Evolutionary conservation across 495 filamentous ascomycete species (phyloP).

Genomic region (Hypomontagnella monticulosa): DNA sequence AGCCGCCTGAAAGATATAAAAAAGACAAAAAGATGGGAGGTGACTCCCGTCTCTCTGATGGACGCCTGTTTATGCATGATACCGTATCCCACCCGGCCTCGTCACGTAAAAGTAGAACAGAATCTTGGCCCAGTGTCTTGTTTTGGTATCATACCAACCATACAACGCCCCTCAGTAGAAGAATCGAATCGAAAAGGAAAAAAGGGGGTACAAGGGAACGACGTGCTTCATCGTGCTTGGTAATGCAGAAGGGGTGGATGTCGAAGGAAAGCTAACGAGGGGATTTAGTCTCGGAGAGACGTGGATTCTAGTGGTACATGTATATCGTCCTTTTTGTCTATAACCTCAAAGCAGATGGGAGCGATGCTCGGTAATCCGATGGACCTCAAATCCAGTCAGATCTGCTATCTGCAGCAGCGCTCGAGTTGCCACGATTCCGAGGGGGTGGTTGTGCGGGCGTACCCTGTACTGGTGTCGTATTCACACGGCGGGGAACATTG

Average conservation of each 20-base stretch:
- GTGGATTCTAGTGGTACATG: conserved; percentile 31
- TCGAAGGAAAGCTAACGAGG: conserved; percentile 36
- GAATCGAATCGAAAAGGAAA: conserved; percentile 30
- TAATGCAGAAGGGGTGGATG: conserved; percentile 12
- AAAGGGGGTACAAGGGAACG: conserved; percentile 29
- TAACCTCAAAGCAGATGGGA: conserved; percentile 23
- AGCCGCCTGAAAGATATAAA: conserved; percentile 11
- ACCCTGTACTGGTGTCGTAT: conserved; percentile 40
- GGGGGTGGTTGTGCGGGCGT: conserved; percentile 2
- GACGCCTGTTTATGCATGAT: conserved; percentile 46
- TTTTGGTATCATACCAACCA: conserved; percentile 39
- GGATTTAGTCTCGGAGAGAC: conserved; percentile 21
- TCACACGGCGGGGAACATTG: conserved; percentile 39
- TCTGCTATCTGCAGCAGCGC: conserved; percentile 23
- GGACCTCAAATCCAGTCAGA: conserved; percentile 42
- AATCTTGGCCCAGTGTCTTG: conserved; percentile 36
- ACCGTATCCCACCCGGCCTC: conserved; percentile 32
- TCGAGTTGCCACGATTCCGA: conserved; percentile 34
- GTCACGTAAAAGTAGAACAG: conserved; percentile 32
- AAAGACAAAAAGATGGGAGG: conserved; percentile 33
- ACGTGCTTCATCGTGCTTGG: conserved; percentile 19
- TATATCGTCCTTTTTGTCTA: conserved; percentile 29
- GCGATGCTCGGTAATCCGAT: not conserved
- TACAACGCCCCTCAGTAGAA: conserved; percentile 34
- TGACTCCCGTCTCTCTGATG: conserved; percentile 40